Percentiles rank a stretch among this genome's conserved stretches.
Evolutionary conservation across 192 early-diverging fungal genomes (phyloP).

Genomic region (Cetraspora pellucida): DNA sequence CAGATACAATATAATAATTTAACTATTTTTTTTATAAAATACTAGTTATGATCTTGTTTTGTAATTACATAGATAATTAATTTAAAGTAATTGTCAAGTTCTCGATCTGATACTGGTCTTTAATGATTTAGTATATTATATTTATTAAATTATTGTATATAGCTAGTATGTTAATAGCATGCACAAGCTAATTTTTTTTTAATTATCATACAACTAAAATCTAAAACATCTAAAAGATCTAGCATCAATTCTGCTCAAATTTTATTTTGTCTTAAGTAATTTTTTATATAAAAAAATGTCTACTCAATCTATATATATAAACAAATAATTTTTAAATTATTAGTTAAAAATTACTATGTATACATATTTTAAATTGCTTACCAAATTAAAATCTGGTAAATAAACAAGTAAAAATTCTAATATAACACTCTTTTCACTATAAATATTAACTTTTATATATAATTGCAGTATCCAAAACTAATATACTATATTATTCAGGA

Average conservation of each 20-base stretch:
- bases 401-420: neutral
- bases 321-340: neutral
- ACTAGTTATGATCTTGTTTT: too few species aligned
- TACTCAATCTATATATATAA: neutral
- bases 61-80: neutral
- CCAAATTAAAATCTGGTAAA: neutral
- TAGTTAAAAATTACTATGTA: neutral
- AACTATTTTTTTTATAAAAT: too few species aligned
- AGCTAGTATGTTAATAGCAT: neutral
- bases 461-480: neutral
- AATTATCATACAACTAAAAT: neutral
- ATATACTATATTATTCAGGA: neutral
- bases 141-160: neutral
- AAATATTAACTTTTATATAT: neutral
- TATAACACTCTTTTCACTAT: neutral
- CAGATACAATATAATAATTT: too few species aligned
- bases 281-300: neutral
- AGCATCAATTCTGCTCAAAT: neutral
- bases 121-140: too few species aligned
- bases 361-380: neutral
- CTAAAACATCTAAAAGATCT: neutral
- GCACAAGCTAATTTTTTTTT: neutral
- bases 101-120: too few species aligned
- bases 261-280: neutral
- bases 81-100: too few species aligned